Base-by-base conservation (phyloP, 2,329 filamentous ascomycete species). In the Tolypocladium ophioglossoides region DNA sequence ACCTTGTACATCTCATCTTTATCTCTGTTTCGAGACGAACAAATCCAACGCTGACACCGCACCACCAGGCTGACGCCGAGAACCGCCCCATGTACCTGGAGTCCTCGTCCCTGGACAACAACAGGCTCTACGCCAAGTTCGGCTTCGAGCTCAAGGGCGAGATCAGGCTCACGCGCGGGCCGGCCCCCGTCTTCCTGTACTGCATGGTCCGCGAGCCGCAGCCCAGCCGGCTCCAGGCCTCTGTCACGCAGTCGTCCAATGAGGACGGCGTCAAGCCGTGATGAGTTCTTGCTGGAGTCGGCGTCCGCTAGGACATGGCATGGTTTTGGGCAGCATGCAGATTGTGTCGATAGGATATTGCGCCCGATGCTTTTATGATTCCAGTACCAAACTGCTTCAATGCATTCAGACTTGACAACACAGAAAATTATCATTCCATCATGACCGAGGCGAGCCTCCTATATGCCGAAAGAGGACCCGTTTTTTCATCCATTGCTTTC, bases 181-280 rank as follows among this genome's bases (percentile, higher is more conserved):
- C 70, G 32, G 74, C 77, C 56, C 80, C 85, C 32, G 78, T 91
- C 51, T 75, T 75, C 55, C 73, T 92, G 68, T 86, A 87, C 65
- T 86, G 91, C 71, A 95, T 95, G 89, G 85, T 92, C 52, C 78
- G 88, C 56, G 86, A 91, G 74, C 86, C 87, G 52, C 73, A 72
- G 62, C 60, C 59, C 50, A 60, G 61, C 53, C 64, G 66, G 53
- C 58, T 55, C 22, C 52, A 50, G 47, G 54, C 49, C 35, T 55
- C 40, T 18, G 38, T 51, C 20, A 56, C 54, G 22, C 48, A 56
- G 48, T 56, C 52, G 27, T 56, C 54, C 14, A 56, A 38, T 37
- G 58, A 59, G 24, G 27, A 48, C 27, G 53, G 35, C 14, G 50
- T 46, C 41, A 57, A 58, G 38, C 44, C 27, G 9, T 58, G 30